A percentile compares a stretch with the other conserved stretches of the same genome.
phyloP scores from a whole-genome alignment of 805 yeast genomes.

The Candida maesae region DNA sequence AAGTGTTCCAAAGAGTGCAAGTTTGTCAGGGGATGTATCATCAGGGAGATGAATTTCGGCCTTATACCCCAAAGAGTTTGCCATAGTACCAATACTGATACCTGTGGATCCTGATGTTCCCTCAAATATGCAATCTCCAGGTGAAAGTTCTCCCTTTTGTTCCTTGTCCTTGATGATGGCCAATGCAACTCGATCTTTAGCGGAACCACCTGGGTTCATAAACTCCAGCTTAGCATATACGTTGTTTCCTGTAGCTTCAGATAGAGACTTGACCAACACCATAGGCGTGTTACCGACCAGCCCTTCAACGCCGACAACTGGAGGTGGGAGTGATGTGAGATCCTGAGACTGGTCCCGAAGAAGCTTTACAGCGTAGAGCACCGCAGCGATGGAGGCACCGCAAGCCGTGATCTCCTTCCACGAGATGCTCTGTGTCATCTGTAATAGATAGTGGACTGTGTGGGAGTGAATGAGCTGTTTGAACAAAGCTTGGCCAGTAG shows the following conservation, averaged over 20 bases:
- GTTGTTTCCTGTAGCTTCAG: conserved; percentile 71
- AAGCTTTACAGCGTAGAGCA: conserved; percentile 11
- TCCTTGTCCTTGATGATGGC: conserved; percentile 77
- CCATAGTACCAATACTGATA: conserved; percentile 86
- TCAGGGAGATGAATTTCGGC: conserved; percentile 95
- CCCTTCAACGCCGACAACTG: conserved; percentile 59
- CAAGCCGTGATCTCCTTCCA: conserved; percentile 26
- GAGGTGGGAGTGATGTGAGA: conserved; percentile 28
- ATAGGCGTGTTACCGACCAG: conserved; percentile 90
- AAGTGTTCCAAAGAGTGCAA: conserved; percentile 61
- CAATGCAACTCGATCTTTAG: conserved; percentile 90
- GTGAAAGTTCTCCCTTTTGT: conserved; percentile 45
- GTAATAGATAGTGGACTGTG: too few species aligned
- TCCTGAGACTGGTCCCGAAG: conserved; percentile 1
- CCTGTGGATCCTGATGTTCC: conserved; percentile 98
- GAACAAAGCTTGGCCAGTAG: too few species aligned
- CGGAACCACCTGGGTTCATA: conserved; percentile 90
- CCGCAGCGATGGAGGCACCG: conserved; percentile 19
- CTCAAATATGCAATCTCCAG: conserved; percentile 78
- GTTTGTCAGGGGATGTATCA: conserved; percentile 84
- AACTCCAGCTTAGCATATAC: conserved; percentile 85
- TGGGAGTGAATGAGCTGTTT: too few species aligned
- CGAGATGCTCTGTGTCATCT: conserved; percentile 4
- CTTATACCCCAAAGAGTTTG: conserved; percentile 81
- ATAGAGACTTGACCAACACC: conserved; percentile 66